Conservation (phyloP, 1,284 basidiomycete species). For the Rhodotorula sp. region DNA sequence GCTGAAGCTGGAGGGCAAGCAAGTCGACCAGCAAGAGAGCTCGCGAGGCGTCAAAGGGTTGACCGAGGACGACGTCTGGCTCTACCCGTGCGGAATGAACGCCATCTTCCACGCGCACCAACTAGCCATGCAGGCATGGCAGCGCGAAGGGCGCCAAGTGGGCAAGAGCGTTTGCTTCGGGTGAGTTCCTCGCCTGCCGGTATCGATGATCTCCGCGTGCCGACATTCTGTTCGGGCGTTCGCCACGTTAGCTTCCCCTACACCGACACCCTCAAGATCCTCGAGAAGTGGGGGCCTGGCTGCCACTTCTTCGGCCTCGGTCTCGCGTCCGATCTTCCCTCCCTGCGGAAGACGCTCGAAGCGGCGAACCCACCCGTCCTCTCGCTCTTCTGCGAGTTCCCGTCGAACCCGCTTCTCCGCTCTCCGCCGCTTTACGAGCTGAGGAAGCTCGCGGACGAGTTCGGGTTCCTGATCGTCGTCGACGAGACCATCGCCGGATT, state of each 20-base stretch:
- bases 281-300: conserved; percentile 96
- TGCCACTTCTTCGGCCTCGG: conserved; percentile 88
- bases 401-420: conserved; percentile 88
- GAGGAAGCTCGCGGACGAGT: conserved; percentile 77
- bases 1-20: neutral
- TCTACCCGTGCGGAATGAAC: conserved; percentile 85
- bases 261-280: conserved; percentile 93
- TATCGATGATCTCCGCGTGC: neutral
- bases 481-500: conserved; percentile 98
- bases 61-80: conserved; percentile 80
- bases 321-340: conserved; percentile 69
- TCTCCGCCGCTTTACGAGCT: conserved; percentile 78
- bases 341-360: conserved; percentile 66
- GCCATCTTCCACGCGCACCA: conserved; percentile 91
- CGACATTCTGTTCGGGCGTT: neutral
- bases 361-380: conserved; percentile 50
- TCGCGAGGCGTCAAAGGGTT: conserved; percentile 54
- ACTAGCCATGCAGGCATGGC: conserved; percentile 57
- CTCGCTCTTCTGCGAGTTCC: conserved; percentile 73
- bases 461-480: conserved; percentile 83
- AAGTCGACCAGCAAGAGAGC: conserved; percentile 21
- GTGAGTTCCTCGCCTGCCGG: conserved; percentile 55
- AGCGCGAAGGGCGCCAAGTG: conserved; percentile 47
- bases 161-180: conserved; percentile 92
- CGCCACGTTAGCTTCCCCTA: conserved; percentile 76